These are phyloP conservation scores for Thermoascus crustaceus DNA, from an alignment of 2,329 filamentous ascomycete species.

Conservation along the genomic window DNA sequence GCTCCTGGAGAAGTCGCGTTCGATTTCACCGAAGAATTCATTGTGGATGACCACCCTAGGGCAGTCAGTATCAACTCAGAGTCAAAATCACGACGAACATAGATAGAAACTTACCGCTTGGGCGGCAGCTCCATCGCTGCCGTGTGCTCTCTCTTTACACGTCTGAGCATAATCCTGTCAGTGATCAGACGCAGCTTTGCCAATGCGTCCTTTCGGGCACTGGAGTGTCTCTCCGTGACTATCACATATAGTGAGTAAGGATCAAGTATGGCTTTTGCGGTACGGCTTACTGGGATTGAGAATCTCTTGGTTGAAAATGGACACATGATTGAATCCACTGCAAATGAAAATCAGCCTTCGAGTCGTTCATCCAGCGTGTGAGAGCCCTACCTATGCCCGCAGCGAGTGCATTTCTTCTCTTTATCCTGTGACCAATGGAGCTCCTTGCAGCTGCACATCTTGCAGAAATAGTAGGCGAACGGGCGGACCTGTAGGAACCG, in stretches of 20 bases:
- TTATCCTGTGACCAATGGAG: conserved; percentile 77
- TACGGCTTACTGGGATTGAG: conserved; percentile 59
- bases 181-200: conserved; percentile 79
- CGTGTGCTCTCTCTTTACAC: conserved; percentile 87
- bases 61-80: conserved; percentile 6
- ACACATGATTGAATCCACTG: conserved; percentile 59
- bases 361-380: conserved; percentile 8
- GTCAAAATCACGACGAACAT: neutral
- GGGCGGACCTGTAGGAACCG: conserved; percentile 83
- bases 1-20: conserved; percentile 88
- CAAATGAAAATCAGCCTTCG: conserved; percentile 1
- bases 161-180: conserved; percentile 88
- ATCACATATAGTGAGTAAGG: conserved; percentile 36
- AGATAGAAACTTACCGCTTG: conserved; percentile 53
- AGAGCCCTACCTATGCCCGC: conserved; percentile 46
- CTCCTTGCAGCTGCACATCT: conserved; percentile 68
- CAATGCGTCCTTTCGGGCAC: conserved; percentile 61
- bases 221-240: conserved; percentile 48
- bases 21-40: conserved; percentile 93
- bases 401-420: conserved; percentile 61
- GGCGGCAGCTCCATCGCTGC: conserved; percentile 93
- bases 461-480: conserved; percentile 92
- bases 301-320: conserved; percentile 89
- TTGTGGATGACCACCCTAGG: conserved; percentile 70
- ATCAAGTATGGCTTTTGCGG: conserved; percentile 27